phyloP scores from a whole-genome alignment of 2,329 filamentous ascomycete species.

The Penicillium sp. region DNA sequence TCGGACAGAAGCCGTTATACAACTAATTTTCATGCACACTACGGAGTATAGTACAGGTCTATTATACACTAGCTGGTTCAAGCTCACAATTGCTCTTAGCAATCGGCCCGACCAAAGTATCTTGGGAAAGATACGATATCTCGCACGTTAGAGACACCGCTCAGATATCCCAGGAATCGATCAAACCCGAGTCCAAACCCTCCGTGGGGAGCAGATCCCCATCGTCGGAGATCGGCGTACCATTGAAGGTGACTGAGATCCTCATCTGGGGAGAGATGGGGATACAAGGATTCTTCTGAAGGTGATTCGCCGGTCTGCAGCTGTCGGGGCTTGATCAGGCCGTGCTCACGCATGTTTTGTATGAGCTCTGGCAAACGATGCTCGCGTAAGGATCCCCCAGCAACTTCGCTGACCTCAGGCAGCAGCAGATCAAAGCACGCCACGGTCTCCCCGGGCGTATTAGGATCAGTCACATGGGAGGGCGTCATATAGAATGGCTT shows the following conservation, averaged over 20 bases:
- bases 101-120: conserved; percentile 58
- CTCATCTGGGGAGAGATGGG: conserved; percentile 40
- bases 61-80: conserved; percentile 17
- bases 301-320: conserved; percentile 17
- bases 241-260: conserved; percentile 65
- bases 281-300: conserved; percentile 30
- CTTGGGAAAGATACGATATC: conserved; percentile 86
- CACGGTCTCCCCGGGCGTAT: conserved; percentile 57
- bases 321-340: conserved; percentile 51
- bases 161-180: conserved; percentile 78
- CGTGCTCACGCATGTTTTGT: conserved; percentile 69
- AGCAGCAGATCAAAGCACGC: conserved; percentile 90
- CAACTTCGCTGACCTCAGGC: conserved; percentile 81
- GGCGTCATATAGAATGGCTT: conserved; percentile 92
- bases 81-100: conserved; percentile 31
- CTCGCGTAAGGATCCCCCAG: conserved; percentile 87
- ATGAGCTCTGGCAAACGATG: conserved; percentile 69
- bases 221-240: conserved; percentile 86
- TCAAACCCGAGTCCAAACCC: conserved; percentile 92
- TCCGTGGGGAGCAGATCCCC: conserved; percentile 88
- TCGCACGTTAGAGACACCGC: conserved; percentile 77
- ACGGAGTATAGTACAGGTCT: conserved; percentile 18
- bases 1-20: background rate
- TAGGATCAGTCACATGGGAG: conserved; percentile 33
- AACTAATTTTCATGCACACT: background rate